phyloP scores from a whole-genome alignment of 2,329 filamentous ascomycete genomes.

The Monosporascus sp. region DNA sequence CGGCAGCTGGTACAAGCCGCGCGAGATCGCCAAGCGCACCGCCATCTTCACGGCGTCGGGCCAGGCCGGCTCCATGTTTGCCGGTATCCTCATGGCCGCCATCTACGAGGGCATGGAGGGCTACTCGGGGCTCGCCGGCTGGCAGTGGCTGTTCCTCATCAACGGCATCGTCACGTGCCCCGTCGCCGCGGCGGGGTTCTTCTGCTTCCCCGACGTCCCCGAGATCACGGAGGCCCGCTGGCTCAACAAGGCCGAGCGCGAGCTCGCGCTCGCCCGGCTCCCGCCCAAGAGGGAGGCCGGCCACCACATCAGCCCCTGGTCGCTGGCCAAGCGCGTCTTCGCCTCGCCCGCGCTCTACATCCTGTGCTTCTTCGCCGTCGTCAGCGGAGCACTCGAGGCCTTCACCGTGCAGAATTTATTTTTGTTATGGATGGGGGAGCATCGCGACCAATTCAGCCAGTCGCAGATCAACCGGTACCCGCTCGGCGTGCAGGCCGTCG shows the following conservation, averaged over 20 bases:
- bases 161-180: background rate
- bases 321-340: too few species aligned
- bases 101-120: conserved; percentile 44
- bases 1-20: conserved; percentile 26
- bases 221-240: background rate
- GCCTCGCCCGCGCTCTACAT: too few species aligned
- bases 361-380: too few species aligned
- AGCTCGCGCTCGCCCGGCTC: too few species aligned
- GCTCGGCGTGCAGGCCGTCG: conserved; percentile 6
- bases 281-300: too few species aligned
- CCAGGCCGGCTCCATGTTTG: conserved; percentile 42
- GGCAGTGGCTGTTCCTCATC: conserved; percentile 47
- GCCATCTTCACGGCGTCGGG: conserved; percentile 43
- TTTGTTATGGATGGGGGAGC: background rate
- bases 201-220: conserved; percentile 28
- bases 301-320: too few species aligned
- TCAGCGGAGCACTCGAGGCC: conserved; percentile 2
- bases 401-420: conserved; percentile 3
- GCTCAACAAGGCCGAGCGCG: background rate
- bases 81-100: conserved; percentile 43
- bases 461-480: background rate
- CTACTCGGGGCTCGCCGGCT: conserved; percentile 37
- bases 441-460: too few species aligned
- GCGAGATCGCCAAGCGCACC: conserved; percentile 38
- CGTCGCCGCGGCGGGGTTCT: conserved; percentile 39